These are phyloP conservation scores for Torulaspora quercuum DNA, from an alignment of 805 yeast species.

Conservation along the genomic window DNA sequence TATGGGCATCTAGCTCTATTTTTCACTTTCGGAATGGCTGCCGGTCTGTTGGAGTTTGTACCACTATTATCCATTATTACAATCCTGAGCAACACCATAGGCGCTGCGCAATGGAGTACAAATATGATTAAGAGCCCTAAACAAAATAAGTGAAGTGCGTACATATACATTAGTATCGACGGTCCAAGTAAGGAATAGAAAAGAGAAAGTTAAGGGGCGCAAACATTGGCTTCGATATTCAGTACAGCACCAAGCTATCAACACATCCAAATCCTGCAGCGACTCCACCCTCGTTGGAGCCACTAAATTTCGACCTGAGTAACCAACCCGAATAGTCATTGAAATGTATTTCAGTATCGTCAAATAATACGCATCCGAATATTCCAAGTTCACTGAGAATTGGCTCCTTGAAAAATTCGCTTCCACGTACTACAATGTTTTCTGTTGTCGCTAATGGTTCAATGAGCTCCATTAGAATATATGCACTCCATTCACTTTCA, in stretches of 20 bases:
- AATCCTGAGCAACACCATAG: constrained; percentile 55
- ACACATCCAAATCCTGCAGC: constrained; percentile 99
- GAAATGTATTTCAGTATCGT: constrained; percentile 54
- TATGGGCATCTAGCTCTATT: constrained; percentile 40
- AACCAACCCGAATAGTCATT: constrained; percentile 82
- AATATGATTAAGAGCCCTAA: constrained; percentile 33
- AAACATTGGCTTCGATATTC: no score
- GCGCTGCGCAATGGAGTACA: constrained; percentile 64
- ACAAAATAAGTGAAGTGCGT: constrained; percentile 1
- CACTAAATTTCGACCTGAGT: constrained; percentile 79
- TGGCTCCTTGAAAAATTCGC: constrained; percentile 60
- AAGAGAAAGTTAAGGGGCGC: no score
- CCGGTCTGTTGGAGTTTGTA: constrained; percentile 49
- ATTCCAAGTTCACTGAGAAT: constrained; percentile 89
- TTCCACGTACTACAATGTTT: constrained; percentile 70
- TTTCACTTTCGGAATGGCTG: constrained; percentile 49
- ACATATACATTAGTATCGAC: constrained; percentile 1
- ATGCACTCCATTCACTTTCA: constrained; percentile 79
- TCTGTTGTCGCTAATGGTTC: constrained; percentile 59
- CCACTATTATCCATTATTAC: constrained; percentile 55
- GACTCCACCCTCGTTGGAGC: constrained; percentile 95
- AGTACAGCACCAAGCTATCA: constrained; percentile 60
- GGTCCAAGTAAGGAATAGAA: no score
- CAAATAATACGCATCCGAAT: constrained; percentile 78
- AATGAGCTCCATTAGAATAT: constrained; percentile 90